phyloP scores from a whole-genome alignment of 345 rosid species.

The Gynandropsis gynandra region DNA sequence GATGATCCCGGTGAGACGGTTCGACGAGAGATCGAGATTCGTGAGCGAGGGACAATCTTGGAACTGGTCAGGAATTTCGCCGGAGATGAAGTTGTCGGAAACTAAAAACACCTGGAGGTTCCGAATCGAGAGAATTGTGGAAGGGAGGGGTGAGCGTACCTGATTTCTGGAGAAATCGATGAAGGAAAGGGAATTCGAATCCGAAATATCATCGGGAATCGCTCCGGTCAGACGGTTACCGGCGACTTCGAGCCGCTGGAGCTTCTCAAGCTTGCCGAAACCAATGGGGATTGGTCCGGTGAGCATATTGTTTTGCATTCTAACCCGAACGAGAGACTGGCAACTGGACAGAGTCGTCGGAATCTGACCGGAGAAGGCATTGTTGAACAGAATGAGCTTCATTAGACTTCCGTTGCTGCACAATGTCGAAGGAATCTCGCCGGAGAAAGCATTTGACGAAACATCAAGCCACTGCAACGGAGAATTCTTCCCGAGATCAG shows the following conservation, averaged over 20 bases:
- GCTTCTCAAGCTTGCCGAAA: slow-evolving; percentile 68
- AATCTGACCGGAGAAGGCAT: slow-evolving; percentile 66
- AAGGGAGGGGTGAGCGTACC: slow-evolving; percentile 58
- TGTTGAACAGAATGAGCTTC: slow-evolving; percentile 87
- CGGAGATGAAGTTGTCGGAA: slow-evolving; percentile 51
- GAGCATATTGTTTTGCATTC: slow-evolving; percentile 73
- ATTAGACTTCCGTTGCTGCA: slow-evolving; percentile 75
- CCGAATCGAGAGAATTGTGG: slow-evolving; percentile 69
- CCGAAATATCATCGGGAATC: slow-evolving; percentile 60
- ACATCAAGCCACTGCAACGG: slow-evolving; percentile 78
- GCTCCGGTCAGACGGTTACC: slow-evolving; percentile 68
- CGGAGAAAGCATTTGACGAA: slow-evolving; percentile 74
- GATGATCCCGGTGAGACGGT: slow-evolving; percentile 57
- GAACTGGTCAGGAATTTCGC: slow-evolving; percentile 82
- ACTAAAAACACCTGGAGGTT: slow-evolving; percentile 62
- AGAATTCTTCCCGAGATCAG: slow-evolving; percentile 63
- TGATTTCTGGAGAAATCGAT: slow-evolving; percentile 71
- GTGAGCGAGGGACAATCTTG: slow-evolving; percentile 90
- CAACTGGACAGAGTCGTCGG: slow-evolving; percentile 56
- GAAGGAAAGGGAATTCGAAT: slow-evolving; percentile 73
- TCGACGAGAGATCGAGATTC: slow-evolving; percentile 73
- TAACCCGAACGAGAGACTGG: slow-evolving; percentile 64
- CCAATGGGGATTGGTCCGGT: slow-evolving; percentile 76
- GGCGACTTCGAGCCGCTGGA: slow-evolving; percentile 72
- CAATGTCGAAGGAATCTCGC: slow-evolving; percentile 54